Evolutionary conservation across 2,329 filamentous ascomycete genomes (phyloP), one percentile per base, ranked within the genome.

Genomic region (Cryphonectria parasitica): DNA sequence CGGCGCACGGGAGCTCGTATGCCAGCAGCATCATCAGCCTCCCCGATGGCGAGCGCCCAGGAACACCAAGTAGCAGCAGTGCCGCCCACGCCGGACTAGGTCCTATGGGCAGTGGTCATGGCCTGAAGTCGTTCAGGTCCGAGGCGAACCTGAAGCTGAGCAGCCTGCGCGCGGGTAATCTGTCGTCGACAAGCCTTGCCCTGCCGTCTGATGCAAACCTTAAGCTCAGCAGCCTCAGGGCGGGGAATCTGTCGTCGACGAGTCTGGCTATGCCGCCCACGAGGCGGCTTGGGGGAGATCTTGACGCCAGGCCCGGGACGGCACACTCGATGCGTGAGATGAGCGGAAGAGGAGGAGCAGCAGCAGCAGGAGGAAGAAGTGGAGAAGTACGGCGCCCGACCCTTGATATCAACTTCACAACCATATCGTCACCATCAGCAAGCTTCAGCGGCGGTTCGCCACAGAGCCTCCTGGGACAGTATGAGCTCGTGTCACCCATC

Each of bases 351-450:
- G 45, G 19, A 10, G 19, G 6, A 49, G 45, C 6, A 49, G 6
- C 8, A 39, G 36, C 8, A 39, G 36, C 8, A 39, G 36, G 36
- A 39, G 36, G 1, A 39, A 1, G 10, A 2, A 19, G 45, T 8
- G 45, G 45, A 49, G 45, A 3, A 49, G 6, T 49, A 61, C 82
- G 80, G 69, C 61, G 34, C 2, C 58, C 66, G 17, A n/a, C 41
- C 8, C 79, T 87, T n/a, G 83, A 86, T 17, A 80, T 84, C 43
- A 82, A 85, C 70, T 84, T 84, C 71, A 74, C 74, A 66, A 81
- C 75, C 70, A 66, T 74, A 63, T 62, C 75, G 66, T 71, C 76
- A 22, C 76, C 74, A 10, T 76, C 74, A 17, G 52, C 19, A 22
- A 4, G n/a, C n/a, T 77, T 73, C 17, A 77, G 77, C 11, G 73